These are phyloP conservation scores for Gossypium davidsonii DNA, from an alignment of 441 rosid species.

Conservation along the genomic window DNA sequence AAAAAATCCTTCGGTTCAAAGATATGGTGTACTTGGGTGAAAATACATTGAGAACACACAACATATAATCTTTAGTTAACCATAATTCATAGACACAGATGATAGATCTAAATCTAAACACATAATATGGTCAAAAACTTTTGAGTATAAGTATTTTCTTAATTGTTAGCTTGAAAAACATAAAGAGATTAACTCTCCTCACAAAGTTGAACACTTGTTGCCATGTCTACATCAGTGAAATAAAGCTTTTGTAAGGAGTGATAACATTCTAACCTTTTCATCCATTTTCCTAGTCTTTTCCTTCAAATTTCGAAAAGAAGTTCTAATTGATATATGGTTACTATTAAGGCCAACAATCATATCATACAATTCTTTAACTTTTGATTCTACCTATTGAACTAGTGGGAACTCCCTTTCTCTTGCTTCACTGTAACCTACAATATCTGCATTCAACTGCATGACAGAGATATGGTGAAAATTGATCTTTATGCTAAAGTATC, in stretches of 20 bases:
- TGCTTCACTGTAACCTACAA: constrained; percentile 51
- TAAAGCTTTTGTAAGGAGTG: neutral
- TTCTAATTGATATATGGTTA: constrained; percentile 58
- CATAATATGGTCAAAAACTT: neutral
- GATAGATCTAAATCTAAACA: neutral
- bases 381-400: constrained; percentile 55
- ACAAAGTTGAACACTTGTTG: neutral
- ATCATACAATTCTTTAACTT: constrained; percentile 55
- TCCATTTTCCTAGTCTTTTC: constrained; percentile 58
- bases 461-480: constrained; percentile 11
- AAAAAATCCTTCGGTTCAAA: constrained; percentile 7
- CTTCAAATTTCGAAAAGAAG: constrained; percentile 47
- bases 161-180: neutral
- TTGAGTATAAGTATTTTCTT: neutral
- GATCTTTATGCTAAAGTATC: neutral
- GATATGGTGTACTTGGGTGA: neutral
- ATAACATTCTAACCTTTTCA: constrained; percentile 38
- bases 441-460: constrained; percentile 65
- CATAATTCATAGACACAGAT: neutral
- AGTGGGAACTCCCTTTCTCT: constrained; percentile 59
- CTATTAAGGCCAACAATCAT: constrained; percentile 57
- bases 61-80: neutral
- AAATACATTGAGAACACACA: neutral
- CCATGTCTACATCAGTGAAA: neutral
- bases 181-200: neutral